Conservation (phyloP, 2,329 filamentous ascomycete species). For the Aspergillus viridinutans region DNA sequence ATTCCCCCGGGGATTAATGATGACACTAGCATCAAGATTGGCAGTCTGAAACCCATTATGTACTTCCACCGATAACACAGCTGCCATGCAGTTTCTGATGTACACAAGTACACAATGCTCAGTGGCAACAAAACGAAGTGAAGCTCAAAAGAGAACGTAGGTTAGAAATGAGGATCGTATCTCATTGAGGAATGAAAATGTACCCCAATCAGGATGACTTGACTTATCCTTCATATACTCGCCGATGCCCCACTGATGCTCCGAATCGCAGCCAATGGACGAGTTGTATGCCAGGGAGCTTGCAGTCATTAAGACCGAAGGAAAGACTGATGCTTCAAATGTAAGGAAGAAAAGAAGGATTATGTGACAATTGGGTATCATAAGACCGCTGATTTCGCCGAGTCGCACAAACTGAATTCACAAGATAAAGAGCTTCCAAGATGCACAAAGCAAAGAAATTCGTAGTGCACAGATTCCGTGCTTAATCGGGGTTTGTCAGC, state of each 20-base stretch:
- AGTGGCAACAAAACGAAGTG: background rate
- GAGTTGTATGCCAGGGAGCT: background rate
- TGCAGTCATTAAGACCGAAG: background rate
- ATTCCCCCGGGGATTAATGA: background rate
- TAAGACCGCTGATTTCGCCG: slow-evolving; percentile 33
- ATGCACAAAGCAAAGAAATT: slow-evolving; percentile 11
- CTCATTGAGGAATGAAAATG: background rate
- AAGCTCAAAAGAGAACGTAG: background rate
- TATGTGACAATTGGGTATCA: slow-evolving; percentile 37
- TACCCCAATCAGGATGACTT: background rate
- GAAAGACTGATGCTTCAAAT: slow-evolving; percentile 1
- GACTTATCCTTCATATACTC: background rate
- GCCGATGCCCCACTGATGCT: background rate
- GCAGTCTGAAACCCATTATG: slow-evolving; percentile 8
- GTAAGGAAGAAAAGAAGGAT: slow-evolving; percentile 21
- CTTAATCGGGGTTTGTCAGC: slow-evolving; percentile 36
- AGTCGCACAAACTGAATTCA: slow-evolving; percentile 23
- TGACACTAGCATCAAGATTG: slow-evolving; percentile 2
- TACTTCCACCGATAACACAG: slow-evolving; percentile 10
- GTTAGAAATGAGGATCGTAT: background rate
- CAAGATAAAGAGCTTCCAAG: slow-evolving; percentile 17
- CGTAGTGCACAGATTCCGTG: slow-evolving; percentile 3
- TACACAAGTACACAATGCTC: slow-evolving; percentile 9
- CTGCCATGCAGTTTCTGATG: slow-evolving; percentile 4
- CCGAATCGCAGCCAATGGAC: background rate